A percentile compares a stretch with the other conserved stretches of the same genome.
Conservation (phyloP, 1,284 basidiomycete species). For the Tilletia caries region DNA sequence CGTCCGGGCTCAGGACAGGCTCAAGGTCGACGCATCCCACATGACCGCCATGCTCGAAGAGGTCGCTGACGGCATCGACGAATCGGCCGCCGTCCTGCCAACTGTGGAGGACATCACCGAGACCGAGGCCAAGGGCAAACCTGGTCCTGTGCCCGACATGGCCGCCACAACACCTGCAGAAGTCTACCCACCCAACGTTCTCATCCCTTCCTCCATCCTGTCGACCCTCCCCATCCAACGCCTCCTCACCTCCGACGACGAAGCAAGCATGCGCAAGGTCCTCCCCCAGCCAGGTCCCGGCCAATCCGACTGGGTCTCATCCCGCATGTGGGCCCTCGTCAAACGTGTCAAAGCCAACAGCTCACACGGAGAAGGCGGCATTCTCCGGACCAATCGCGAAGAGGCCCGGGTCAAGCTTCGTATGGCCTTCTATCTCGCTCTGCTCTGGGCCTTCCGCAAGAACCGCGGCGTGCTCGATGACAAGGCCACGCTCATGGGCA, state of each 20-base stretch:
- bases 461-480: constrained; percentile 19
- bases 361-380: constrained; percentile 12
- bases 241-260: constrained; percentile 15
- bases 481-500: constrained; percentile 18
- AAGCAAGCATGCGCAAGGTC: constrained; percentile 16
- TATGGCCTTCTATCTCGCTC: constrained; percentile 23
- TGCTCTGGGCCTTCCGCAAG: constrained; percentile 27
- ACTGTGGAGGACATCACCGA: constrained; percentile 25
- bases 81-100: constrained; percentile 31
- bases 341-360: constrained; percentile 20
- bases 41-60: constrained; percentile 46
- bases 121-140: constrained; percentile 34
- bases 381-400: constrained; percentile 15
- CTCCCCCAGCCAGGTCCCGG: constrained; percentile 19
- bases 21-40: constrained; percentile 51
- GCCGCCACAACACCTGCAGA: constrained; percentile 42
- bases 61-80: constrained; percentile 41
- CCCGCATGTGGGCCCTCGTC: constrained; percentile 26
- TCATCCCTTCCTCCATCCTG: constrained; percentile 38
- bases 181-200: constrained; percentile 39
- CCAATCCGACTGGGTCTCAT: constrained; percentile 25
- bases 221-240: constrained; percentile 21
- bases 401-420: constrained; percentile 20
- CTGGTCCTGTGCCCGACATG: constrained; percentile 43
- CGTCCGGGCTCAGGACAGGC: constrained; percentile 46